Evolutionary conservation across 2,329 filamentous ascomycete genomes (phyloP).

Genomic region (Trichoderma sp.): DNA sequence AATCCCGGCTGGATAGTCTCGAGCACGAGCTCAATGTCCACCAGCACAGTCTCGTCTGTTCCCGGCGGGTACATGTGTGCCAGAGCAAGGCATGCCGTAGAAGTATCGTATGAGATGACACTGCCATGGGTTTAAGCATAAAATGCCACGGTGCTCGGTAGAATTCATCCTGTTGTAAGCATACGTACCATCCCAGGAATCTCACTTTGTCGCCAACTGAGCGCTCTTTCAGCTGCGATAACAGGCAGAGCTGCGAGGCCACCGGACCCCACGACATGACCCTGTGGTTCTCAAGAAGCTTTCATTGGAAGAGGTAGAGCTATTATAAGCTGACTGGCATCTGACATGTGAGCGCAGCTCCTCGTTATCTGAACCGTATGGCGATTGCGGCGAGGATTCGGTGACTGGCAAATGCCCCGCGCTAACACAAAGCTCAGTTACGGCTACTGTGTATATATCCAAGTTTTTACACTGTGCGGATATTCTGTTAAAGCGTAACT

Average conservation of each 20-base stretch:
- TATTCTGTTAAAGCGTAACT: background rate
- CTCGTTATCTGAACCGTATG: background rate
- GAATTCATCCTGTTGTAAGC: slow-evolving; percentile 34
- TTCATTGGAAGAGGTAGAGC: background rate
- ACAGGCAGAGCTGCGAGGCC: slow-evolving; percentile 65
- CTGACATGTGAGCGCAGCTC: background rate
- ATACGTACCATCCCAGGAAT: slow-evolving; percentile 85
- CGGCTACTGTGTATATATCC: background rate
- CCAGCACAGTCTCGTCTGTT: slow-evolving; percentile 53
- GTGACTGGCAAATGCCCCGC: background rate
- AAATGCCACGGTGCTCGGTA: background rate
- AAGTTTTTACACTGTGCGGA: background rate
- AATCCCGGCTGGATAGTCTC: slow-evolving; percentile 63
- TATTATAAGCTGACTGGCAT: background rate
- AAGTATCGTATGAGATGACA: slow-evolving; percentile 53
- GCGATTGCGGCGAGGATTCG: background rate
- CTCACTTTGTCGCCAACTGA: slow-evolving; percentile 75
- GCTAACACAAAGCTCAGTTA: background rate
- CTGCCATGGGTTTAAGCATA: slow-evolving; percentile 38
- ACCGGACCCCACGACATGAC: slow-evolving; percentile 61
- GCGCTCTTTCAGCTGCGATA: slow-evolving; percentile 59
- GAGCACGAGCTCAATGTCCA: slow-evolving; percentile 73
- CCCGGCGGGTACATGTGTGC: slow-evolving; percentile 64
- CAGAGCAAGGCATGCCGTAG: slow-evolving; percentile 64
- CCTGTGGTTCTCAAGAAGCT: background rate